These are phyloP conservation scores for Dioscorea dumetorum DNA, from an alignment of 106 monocot species.

Conservation along the genomic window DNA sequence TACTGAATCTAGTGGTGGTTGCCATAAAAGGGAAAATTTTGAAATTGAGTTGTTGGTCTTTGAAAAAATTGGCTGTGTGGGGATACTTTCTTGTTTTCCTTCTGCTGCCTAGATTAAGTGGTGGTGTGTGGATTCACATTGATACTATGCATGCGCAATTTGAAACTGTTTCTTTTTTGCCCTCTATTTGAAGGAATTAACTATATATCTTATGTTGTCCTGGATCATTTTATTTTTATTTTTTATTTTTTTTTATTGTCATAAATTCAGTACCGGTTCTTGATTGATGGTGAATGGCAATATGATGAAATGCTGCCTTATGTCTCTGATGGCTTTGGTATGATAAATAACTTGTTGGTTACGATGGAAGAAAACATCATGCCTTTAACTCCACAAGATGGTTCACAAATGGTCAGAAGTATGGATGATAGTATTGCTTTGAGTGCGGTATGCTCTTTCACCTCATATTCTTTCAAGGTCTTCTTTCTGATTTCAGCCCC, in stretches of 20 bases:
- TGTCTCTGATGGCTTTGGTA: slow-evolving; percentile 9
- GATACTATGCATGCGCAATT: not conserved
- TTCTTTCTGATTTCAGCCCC: not conserved
- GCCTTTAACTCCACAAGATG: not conserved
- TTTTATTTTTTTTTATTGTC: not conserved
- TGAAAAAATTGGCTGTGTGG: no score
- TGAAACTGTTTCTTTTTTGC: not conserved
- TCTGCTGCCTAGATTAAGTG: no score
- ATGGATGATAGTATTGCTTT: slow-evolving; percentile 1
- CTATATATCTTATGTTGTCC: not conserved
- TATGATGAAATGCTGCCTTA: slow-evolving; percentile 10
- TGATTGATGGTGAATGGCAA: slow-evolving; percentile 22
- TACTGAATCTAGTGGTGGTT: no score
- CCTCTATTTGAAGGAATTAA: not conserved
- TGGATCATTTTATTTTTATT: not conserved
- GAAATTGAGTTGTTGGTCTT: no score
- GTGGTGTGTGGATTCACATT: no score
- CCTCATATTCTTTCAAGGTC: not conserved
- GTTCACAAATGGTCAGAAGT: not conserved
- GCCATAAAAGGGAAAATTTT: no score
- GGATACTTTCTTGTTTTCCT: no score
- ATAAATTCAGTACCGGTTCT: slow-evolving; percentile 19
- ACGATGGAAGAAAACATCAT: not conserved
- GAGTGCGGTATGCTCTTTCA: slow-evolving; percentile 1
- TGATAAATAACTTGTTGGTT: slow-evolving; percentile 12